Conservation (phyloP, 768 basidiomycete species). For the Tulasnella sp. region DNA sequence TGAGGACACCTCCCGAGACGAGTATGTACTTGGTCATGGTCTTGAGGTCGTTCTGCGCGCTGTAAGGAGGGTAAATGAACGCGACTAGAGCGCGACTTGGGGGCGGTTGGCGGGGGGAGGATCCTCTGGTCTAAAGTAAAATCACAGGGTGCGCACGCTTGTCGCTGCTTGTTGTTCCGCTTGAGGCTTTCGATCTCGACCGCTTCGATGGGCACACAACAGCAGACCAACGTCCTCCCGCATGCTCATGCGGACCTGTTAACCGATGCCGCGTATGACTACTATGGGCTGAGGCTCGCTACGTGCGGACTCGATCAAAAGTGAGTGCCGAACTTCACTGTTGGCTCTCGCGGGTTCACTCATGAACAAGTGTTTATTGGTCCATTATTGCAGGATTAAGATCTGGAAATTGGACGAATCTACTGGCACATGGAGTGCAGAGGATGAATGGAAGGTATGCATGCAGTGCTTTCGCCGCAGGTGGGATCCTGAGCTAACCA, state of each 20-base stretch:
- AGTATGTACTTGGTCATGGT: conserved; percentile 94
- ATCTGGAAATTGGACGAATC: conserved; percentile 70
- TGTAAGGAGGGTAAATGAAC: background rate
- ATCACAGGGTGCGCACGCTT: conserved; percentile 11
- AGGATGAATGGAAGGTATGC: conserved; percentile 90
- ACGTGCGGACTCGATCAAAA: conserved; percentile 83
- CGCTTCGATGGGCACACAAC: conserved; percentile 23
- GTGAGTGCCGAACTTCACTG: conserved; percentile 47
- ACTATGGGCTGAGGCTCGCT: conserved; percentile 80
- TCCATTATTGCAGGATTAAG: conserved; percentile 63
- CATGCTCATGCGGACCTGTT: conserved; percentile 78
- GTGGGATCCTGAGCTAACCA: conserved; percentile 81
- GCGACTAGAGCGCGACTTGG: conserved; percentile 6
- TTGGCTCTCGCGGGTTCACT: conserved; percentile 35
- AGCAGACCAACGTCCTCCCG: conserved; percentile 33
- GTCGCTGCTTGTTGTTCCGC: conserved; percentile 4
- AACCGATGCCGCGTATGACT: conserved; percentile 88
- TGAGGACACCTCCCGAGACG: conserved; percentile 96
- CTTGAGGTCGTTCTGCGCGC: background rate
- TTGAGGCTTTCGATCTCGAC: background rate
- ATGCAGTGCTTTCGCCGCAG: background rate
- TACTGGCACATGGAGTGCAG: conserved; percentile 72
- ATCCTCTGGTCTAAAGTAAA: background rate
- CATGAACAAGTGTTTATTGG: conserved; percentile 34
- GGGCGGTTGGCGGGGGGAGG: background rate